Evolutionary conservation across 192 early-diverging fungal species (phyloP).

Genomic region (Coemansia sp.): DNA sequence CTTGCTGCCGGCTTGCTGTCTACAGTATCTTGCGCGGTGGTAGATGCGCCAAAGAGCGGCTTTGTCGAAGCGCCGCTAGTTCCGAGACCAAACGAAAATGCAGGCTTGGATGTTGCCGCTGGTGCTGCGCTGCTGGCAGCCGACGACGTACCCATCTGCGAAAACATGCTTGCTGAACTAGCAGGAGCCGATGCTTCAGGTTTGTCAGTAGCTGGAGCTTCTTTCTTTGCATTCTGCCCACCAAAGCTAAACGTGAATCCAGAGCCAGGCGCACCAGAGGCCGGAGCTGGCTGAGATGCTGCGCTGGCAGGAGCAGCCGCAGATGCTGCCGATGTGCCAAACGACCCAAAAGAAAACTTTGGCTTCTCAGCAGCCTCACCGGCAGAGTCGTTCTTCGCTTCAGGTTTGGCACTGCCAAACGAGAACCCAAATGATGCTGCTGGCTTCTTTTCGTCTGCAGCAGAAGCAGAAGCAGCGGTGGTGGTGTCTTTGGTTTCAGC

Average conservation of each 20-base stretch:
- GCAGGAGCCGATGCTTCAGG: neutral
- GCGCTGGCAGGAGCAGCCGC: neutral
- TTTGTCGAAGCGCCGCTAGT: neutral
- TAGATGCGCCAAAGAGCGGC: slow-evolving; percentile 5
- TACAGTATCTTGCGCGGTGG: neutral
- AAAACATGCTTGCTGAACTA: neutral
- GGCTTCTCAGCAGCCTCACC: neutral
- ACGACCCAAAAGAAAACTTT: slow-evolving; percentile 17
- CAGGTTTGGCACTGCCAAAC: slow-evolving; percentile 3
- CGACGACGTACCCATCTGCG: neutral
- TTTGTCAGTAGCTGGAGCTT: neutral
- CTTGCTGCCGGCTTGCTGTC: neutral
- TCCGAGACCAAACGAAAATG: slow-evolving; percentile 16
- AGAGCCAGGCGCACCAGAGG: neutral
- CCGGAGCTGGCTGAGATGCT: neutral
- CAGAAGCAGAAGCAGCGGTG: no score
- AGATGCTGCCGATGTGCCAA: slow-evolving; percentile 6
- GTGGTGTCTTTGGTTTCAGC: neutral
- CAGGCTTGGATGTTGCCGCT: slow-evolving; percentile 10
- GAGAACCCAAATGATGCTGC: neutral
- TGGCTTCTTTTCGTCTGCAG: neutral
- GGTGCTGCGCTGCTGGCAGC: neutral
- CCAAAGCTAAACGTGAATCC: slow-evolving; percentile 22
- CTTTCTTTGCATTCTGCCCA: neutral
- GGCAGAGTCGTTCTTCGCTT: neutral